Evolutionary conservation across 148 eudicot species (phyloP).

Genomic region (Chenopodium suecicum): DNA sequence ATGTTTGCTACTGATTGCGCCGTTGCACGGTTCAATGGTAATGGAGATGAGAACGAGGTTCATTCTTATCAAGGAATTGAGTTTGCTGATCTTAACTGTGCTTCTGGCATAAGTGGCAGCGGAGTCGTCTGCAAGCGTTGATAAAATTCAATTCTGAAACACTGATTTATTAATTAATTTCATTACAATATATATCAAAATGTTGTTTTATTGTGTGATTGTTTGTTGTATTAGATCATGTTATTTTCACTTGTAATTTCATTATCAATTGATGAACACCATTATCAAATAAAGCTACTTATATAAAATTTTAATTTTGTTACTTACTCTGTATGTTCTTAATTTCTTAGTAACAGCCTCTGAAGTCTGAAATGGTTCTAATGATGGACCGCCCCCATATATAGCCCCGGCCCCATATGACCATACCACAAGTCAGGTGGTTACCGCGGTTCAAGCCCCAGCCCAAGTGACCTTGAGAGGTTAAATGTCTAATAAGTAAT

Average conservation of each 20-base stretch:
- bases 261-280: background rate
- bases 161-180: background rate
- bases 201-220: background rate
- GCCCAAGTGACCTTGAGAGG: too few species aligned
- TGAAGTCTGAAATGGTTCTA: too few species aligned
- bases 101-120: conserved; percentile 33
- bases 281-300: too few species aligned
- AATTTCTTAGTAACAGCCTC: too few species aligned
- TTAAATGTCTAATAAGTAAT: too few species aligned
- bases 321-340: too few species aligned
- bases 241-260: background rate
- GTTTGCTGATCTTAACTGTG: conserved; percentile 38
- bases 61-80: conserved; percentile 9
- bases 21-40: conserved; percentile 37
- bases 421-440: too few species aligned
- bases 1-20: conserved; percentile 65
- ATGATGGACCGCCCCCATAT: too few species aligned
- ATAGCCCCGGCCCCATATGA: too few species aligned
- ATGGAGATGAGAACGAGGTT: background rate
- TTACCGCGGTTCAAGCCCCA: too few species aligned
- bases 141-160: background rate
- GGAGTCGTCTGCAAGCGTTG: conserved; percentile 57
- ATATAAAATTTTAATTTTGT: too few species aligned
- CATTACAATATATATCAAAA: background rate
- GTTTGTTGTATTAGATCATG: background rate